phyloP scores from a whole-genome alignment of 2,329 filamentous ascomycete species.

The Botrytis tulipae region DNA sequence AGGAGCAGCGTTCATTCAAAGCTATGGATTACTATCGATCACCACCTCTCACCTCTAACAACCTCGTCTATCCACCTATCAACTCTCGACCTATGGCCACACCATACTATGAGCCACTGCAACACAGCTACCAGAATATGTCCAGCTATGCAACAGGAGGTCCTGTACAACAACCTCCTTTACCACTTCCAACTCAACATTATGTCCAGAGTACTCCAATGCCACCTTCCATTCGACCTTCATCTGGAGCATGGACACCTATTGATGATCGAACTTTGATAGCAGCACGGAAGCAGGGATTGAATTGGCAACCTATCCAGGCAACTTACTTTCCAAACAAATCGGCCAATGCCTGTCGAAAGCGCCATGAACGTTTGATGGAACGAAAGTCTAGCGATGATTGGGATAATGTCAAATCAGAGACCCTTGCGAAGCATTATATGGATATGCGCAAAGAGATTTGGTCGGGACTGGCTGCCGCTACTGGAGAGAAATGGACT shows the following conservation, averaged over 20 bases:
- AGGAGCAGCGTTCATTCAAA: constrained; percentile 7
- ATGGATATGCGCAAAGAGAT: constrained; percentile 78
- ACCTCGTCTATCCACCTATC: constrained; percentile 12
- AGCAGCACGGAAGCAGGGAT: constrained; percentile 66
- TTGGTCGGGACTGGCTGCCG: constrained; percentile 71
- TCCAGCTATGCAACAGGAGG: constrained; percentile 23
- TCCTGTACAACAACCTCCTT: constrained; percentile 24
- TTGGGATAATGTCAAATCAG: constrained; percentile 74
- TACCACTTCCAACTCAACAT: constrained; percentile 21
- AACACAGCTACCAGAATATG: constrained; percentile 19
- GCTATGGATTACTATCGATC: constrained; percentile 22
- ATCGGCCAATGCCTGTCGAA: constrained; percentile 71
- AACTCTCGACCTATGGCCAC: constrained; percentile 2
- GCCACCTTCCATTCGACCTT: constrained; percentile 45
- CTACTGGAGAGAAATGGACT: constrained; percentile 80
- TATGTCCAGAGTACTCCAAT: constrained; percentile 13
- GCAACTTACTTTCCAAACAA: constrained; percentile 74
- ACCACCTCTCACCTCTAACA: constrained; percentile 17
- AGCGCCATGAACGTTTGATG: constrained; percentile 81
- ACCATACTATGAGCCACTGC: constrained; percentile 21
- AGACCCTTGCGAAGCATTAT: constrained; percentile 73
- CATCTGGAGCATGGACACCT: constrained; percentile 68
- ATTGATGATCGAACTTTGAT: constrained; percentile 74
- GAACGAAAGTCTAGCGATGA: constrained; percentile 60
- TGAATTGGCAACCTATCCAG: constrained; percentile 84